Percentiles rank a stretch among this genome's conserved stretches.
These are phyloP conservation scores for Catenaria anguillulae DNA, from an alignment of 371 early-diverging fungal genomes.

Conservation along the genomic window DNA sequence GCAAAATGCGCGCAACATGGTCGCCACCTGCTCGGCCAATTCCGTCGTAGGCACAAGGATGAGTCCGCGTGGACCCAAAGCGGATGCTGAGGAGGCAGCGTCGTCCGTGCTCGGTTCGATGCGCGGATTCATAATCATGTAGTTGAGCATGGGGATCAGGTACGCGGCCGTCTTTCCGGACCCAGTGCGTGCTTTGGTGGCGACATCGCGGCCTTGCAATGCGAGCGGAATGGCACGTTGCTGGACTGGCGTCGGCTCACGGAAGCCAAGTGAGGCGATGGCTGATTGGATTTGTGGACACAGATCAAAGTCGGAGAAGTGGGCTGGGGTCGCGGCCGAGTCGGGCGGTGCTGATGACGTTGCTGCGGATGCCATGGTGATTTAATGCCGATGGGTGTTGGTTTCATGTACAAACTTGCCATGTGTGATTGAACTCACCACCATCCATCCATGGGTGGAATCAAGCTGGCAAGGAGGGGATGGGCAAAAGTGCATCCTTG, in stretches of 20 bases:
- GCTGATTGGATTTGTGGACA: slow-evolving; percentile 6
- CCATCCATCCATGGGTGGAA: too few species aligned
- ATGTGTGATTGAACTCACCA: too few species aligned
- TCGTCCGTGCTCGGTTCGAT: too few species aligned
- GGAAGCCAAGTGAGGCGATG: slow-evolving; percentile 8
- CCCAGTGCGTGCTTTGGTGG: slow-evolving; percentile 97
- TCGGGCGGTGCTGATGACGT: not conserved
- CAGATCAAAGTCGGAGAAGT: slow-evolving; percentile 8
- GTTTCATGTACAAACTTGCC: too few species aligned
- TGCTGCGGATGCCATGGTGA: too few species aligned
- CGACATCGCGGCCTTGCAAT: slow-evolving; percentile 85
- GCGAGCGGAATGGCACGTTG: slow-evolving; percentile 86
- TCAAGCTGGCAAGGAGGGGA: too few species aligned
- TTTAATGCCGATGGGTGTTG: too few species aligned
- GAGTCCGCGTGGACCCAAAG: slow-evolving; percentile 29
- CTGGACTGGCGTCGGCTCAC: slow-evolving; percentile 85
- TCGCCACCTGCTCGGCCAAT: slow-evolving; percentile 80
- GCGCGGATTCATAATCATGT: slow-evolving; percentile 40
- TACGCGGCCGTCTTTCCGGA: slow-evolving; percentile 98
- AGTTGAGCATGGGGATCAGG: slow-evolving; percentile 83
- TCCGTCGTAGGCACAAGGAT: slow-evolving; percentile 95
- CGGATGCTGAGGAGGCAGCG: too few species aligned
- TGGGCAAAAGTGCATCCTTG: too few species aligned
- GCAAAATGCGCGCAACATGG: slow-evolving; percentile 32
- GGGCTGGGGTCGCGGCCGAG: too few species aligned